These are phyloP conservation scores for Ustilago esculenta DNA, from an alignment of 1,284 basidiomycete species.

Conservation along the genomic window DNA sequence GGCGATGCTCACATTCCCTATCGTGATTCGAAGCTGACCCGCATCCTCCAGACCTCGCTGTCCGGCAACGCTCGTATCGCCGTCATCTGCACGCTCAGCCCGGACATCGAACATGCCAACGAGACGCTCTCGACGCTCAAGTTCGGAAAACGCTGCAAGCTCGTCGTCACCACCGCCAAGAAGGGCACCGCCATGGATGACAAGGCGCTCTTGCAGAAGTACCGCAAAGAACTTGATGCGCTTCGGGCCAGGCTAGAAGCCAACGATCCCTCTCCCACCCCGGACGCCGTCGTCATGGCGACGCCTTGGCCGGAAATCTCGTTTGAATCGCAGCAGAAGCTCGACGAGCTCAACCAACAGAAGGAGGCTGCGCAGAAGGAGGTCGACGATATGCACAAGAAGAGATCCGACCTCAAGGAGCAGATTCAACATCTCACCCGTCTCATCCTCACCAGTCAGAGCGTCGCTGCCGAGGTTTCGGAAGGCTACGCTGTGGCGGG, in stretches of 20 bases:
- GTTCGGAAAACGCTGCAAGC: constrained; percentile 72
- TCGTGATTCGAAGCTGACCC: constrained; percentile 72
- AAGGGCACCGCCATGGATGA: constrained; percentile 69
- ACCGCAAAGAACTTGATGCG: constrained; percentile 59
- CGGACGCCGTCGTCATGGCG: constrained; percentile 4
- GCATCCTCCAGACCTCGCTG: constrained; percentile 72
- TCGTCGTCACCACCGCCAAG: constrained; percentile 72
- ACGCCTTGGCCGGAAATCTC: constrained; percentile 8
- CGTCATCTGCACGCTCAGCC: constrained; percentile 71
- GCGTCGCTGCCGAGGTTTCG: constrained; percentile 34
- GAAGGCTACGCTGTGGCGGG: constrained; percentile 12
- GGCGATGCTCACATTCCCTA: constrained; percentile 70
- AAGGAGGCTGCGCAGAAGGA: constrained; percentile 45
- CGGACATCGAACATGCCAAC: constrained; percentile 70
- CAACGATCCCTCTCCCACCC: constrained; percentile 4
- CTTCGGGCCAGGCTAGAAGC: constrained; percentile 55
- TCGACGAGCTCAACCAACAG: constrained; percentile 48
- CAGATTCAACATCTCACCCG: constrained; percentile 63
- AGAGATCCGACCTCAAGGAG: constrained; percentile 47
- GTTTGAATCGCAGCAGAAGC: constrained; percentile 21
- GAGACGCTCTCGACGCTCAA: constrained; percentile 73
- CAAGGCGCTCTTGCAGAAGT: constrained; percentile 62
- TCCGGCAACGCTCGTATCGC: constrained; percentile 72
- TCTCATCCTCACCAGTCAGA: constrained; percentile 60
- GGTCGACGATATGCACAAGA: constrained; percentile 54